Conservation (phyloP, 1,284 basidiomycete genomes). For the Phaffia rhodozyma region DNA sequence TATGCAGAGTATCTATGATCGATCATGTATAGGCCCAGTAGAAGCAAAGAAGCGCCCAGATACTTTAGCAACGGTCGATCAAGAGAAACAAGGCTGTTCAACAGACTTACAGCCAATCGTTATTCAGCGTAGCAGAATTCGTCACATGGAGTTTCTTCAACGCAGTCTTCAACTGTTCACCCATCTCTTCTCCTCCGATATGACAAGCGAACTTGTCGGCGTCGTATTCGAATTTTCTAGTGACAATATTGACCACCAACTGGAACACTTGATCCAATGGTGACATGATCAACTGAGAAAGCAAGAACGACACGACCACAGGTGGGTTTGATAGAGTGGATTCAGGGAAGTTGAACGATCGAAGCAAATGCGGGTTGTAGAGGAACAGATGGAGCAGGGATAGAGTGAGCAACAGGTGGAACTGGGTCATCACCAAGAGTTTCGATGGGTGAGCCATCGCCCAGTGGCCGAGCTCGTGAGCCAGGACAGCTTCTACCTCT, state of each 20-base stretch:
- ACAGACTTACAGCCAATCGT: slow-evolving; percentile 63
- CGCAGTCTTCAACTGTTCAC: slow-evolving; percentile 63
- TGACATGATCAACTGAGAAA: slow-evolving; percentile 75
- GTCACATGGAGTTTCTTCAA: slow-evolving; percentile 74
- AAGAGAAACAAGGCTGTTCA: background rate
- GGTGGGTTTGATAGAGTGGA: slow-evolving; percentile 54
- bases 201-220: slow-evolving; percentile 63
- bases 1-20: slow-evolving; percentile 65
- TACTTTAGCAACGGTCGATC: background rate
- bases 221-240: slow-evolving; percentile 75
- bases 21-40: background rate
- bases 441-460: slow-evolving; percentile 77
- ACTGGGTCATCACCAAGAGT: slow-evolving; percentile 69
- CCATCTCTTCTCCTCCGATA: slow-evolving; percentile 52
- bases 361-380: slow-evolving; percentile 66
- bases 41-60: background rate
- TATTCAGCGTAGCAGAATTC: slow-evolving; percentile 82
- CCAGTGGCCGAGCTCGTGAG: slow-evolving; percentile 96
- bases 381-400: slow-evolving; percentile 85
- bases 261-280: slow-evolving; percentile 68
- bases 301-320: slow-evolving; percentile 74
- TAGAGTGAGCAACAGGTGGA: slow-evolving; percentile 77
- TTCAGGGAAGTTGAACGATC: slow-evolving; percentile 73
- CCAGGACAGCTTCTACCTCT: slow-evolving; percentile 74
- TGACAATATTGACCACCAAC: slow-evolving; percentile 66